Evolutionary conservation across 192 early-diverging fungal species (phyloP), one percentile per base, ranked within the genome.

Genomic region (Mortierella antarctica): DNA sequence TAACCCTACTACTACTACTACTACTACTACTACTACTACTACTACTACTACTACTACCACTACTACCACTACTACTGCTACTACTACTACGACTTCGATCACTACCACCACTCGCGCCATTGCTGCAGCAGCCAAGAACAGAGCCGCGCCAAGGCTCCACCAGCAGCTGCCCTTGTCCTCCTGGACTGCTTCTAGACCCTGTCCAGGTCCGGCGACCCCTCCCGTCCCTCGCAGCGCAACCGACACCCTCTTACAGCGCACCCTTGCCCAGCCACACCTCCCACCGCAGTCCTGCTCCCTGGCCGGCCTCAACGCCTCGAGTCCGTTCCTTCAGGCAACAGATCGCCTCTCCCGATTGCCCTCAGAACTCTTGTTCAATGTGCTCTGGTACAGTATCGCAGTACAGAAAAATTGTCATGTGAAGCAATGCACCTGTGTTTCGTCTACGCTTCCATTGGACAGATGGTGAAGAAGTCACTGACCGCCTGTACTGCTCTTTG

Each of bases 281-380:
- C 31, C 31, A 31, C 31, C 31, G 31, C 31, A 31, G 31, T 31
- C 31, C 31, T 31, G 31, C 31, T 31, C 31, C 1, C 31, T 31
- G 31, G 31, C 31, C 31, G 31, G 31, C 31, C 31, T 31, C 31
- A 31, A 31, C 31, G 31, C 31, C 31, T 31, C 31, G 31, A 3
- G 31, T 31, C 31, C 31, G 31, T 31, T 31, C 31, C 31, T 31
- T 31, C 31, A 31, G 11, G 10, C 51, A 55, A 48, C 55, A 13
- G 74, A 68, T 62, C 58, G 58, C 47, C 57, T 79, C 11, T 64
- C 75, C 9, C 42, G 20, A 48, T 52, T 79, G 23, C 75, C 75
- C 11, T 79, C 57, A 9, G 75, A 79, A 42, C 62, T 79, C 31
- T 21, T 79, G 23, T 70, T 71, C 39, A 42, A 71, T 59, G 57